Base-by-base conservation (phyloP, 441 rosid species). In the Bocquillonia castaneifolia region DNA sequence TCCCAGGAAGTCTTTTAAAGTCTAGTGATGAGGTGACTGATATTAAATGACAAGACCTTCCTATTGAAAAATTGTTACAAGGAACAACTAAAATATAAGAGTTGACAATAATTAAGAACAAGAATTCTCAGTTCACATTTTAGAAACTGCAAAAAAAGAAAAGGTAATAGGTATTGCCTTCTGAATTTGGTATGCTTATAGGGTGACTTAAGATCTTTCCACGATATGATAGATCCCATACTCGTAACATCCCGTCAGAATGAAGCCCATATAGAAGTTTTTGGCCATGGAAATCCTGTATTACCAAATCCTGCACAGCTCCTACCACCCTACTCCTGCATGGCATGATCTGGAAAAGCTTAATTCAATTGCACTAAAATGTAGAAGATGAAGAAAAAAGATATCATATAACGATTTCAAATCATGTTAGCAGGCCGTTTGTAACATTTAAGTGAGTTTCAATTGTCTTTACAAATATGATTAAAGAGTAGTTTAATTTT, bases 251-350 rank as follows among this genome's bases (percentile, higher is more conserved):
- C 58, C 91, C 92, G 78, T 86, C 92, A 63, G 82, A 78, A 79
- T 95, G 91, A 79, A 91, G 95, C 72, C 81, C 92, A 79, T 77
- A 82, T 55, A 83, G 18, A 62, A 80, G 81, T 55, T 67, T 73
- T 70, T 64, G 79, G 52, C 88, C 96, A 64, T 72, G 75, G 70
- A 82, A 59, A 68, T 86, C 86, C 34, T 68, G 66, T 75, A 89
- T 77, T 34, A 67, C 82, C 85, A 90, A 61, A 85, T 88, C 93
- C 79, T 86, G 85, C 58, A 89, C 89, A 48, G 83, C 75, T 37
- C 87, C 93, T 39, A 78, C 76, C 68, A 73, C 77, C 79, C 84
- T 89, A 69, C 87, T 84, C 89, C 97, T 91, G 81, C 85, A 82
- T 68, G 40, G 52, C 72, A 78, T n/a, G 58, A 66, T 57, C 14